A percentile compares a stretch with the other conserved stretches of the same genome.
Conservation (phyloP, 441 rosid species). For the Arabidopsis hybrid region DNA sequence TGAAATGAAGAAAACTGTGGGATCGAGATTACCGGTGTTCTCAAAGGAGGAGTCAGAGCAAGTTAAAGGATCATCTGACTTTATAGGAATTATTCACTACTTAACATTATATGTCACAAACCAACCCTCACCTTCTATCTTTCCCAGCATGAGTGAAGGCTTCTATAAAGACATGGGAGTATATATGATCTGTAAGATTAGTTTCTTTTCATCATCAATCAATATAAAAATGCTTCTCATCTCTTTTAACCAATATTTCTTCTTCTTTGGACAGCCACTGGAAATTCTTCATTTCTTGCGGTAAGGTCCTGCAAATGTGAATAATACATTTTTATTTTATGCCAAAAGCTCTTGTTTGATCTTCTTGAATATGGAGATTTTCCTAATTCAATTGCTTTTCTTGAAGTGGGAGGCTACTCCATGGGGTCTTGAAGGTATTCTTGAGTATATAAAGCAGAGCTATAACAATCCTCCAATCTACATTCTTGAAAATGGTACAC, state of each 20-base stretch:
- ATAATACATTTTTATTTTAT: not conserved
- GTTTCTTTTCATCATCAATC: slow-evolving; percentile 1
- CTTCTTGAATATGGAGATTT: not conserved
- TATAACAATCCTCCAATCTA: slow-evolving; percentile 76
- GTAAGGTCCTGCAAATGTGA: not conserved
- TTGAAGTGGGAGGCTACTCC: slow-evolving; percentile 55
- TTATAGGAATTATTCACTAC: slow-evolving; percentile 66
- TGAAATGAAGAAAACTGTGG: slow-evolving; percentile 59
- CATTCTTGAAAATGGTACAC: slow-evolving; percentile 77
- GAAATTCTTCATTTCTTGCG: not conserved
- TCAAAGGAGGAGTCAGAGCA: slow-evolving; percentile 51
- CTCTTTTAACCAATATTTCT: not conserved
- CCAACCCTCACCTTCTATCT: slow-evolving; percentile 34
- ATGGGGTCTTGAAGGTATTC: slow-evolving; percentile 57
- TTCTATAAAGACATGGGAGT: slow-evolving; percentile 53
- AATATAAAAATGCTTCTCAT: not conserved
- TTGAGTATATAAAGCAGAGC: slow-evolving; percentile 59
- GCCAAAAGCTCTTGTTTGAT: not conserved
- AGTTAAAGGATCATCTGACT: slow-evolving; percentile 71
- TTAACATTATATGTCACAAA: slow-evolving; percentile 35
- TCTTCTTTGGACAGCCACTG: slow-evolving; percentile 26
- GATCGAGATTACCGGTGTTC: slow-evolving; percentile 67
- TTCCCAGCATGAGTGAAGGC: slow-evolving; percentile 41
- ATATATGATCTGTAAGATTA: slow-evolving; percentile 44
- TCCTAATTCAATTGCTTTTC: not conserved